phyloP scores from a whole-genome alignment of 2,329 filamentous ascomycete species.

The Boeremia exigua region DNA sequence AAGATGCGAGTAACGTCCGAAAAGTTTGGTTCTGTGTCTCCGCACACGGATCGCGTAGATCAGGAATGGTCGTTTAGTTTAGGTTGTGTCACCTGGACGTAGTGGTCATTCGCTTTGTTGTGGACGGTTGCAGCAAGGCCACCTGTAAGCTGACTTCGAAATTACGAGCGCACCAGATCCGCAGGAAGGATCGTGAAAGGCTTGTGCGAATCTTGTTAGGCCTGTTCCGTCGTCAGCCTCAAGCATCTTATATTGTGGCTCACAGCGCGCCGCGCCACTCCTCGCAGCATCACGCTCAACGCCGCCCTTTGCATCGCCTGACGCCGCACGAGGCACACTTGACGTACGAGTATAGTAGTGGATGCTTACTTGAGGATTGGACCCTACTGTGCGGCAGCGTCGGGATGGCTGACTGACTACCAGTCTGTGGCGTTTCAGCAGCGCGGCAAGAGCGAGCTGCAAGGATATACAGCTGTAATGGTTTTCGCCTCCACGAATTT shows the following conservation, averaged over 20 bases:
- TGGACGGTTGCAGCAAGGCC: conserved; percentile 41
- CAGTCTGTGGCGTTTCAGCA: conserved; percentile 8
- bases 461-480: background rate
- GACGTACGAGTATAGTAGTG: conserved; percentile 7
- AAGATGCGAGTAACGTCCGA: conserved; percentile 24
- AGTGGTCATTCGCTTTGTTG: conserved; percentile 48
- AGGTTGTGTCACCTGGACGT: conserved; percentile 41
- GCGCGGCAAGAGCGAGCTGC: conserved; percentile 5
- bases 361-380: conserved; percentile 29
- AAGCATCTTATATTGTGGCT: conserved; percentile 22
- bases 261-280: background rate
- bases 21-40: background rate
- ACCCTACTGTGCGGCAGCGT: conserved; percentile 19
- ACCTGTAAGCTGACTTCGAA: conserved; percentile 46
- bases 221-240: conserved; percentile 38
- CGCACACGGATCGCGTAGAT: conserved; percentile 12
- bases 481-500: background rate
- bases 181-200: conserved; percentile 41
- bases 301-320: conserved; percentile 1
- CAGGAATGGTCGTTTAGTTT: conserved; percentile 38
- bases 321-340: conserved; percentile 11
- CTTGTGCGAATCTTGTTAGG: conserved; percentile 35
- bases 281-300: conserved; percentile 5
- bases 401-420: conserved; percentile 23
- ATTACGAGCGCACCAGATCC: conserved; percentile 44